These are phyloP conservation scores for Mycena maculata DNA, from an alignment of 768 basidiomycete species.

Conservation along the genomic window DNA sequence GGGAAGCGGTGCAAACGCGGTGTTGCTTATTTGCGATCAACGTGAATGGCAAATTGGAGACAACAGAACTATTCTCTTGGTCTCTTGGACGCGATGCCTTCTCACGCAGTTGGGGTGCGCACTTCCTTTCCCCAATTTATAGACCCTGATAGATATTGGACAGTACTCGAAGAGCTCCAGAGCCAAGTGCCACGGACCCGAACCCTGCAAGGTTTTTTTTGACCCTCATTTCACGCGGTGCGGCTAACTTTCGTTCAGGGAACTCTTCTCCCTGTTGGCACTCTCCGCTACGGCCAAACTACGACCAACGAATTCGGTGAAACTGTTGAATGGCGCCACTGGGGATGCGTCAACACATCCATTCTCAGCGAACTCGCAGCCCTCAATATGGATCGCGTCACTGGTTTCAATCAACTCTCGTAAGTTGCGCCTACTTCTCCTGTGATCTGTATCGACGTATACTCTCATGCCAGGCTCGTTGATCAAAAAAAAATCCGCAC, in stretches of 20 bases:
- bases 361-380: constrained; percentile 62
- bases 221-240: constrained; percentile 1
- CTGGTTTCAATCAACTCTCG: constrained; percentile 66
- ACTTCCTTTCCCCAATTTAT: background rate
- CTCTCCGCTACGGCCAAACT: constrained; percentile 73
- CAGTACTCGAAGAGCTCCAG: constrained; percentile 81
- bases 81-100: constrained; percentile 33
- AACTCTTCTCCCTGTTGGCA: constrained; percentile 62
- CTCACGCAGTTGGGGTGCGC: constrained; percentile 21
- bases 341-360: constrained; percentile 80
- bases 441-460: background rate
- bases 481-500: constrained; percentile 74
- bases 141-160: background rate
- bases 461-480: constrained; percentile 55
- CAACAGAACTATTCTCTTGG: background rate
- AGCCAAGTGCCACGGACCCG: constrained; percentile 75
- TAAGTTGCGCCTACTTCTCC: constrained; percentile 42
- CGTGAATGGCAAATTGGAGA: constrained; percentile 3
- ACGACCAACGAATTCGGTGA: constrained; percentile 62
- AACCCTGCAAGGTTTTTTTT: constrained; percentile 62
- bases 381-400: constrained; percentile 53
- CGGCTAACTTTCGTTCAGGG: constrained; percentile 47
- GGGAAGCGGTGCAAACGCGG: constrained; percentile 1
- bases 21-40: constrained; percentile 2
- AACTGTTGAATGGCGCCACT: constrained; percentile 81